phyloP scores from a whole-genome alignment of 2,329 filamentous ascomycete species.

The Acrocalymma vagum region DNA sequence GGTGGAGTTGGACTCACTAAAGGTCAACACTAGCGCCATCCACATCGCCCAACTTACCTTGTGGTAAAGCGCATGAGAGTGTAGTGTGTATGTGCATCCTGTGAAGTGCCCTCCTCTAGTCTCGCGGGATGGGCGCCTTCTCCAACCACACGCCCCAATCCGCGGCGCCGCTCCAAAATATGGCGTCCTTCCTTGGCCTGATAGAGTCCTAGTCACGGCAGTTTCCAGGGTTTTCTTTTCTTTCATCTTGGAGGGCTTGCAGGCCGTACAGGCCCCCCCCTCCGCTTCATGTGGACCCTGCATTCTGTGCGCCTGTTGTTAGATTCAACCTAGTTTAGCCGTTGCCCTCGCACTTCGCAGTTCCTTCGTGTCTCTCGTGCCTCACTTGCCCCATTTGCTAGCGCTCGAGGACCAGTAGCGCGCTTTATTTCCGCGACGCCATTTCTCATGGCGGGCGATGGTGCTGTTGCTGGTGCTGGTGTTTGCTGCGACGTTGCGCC shows the following conservation, averaged over 20 bases:
- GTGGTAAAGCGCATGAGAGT: conserved; percentile 1
- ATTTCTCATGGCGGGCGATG: not conserved
- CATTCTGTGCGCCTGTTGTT: conserved; percentile 21
- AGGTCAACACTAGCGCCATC: not conserved
- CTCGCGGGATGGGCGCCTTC: no score
- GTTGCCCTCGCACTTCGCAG: conserved; percentile 16
- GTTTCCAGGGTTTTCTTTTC: conserved; percentile 2
- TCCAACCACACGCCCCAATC: no score
- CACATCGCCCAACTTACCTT: not conserved
- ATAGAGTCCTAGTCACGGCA: no score
- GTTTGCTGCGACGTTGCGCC: no score
- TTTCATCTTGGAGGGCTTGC: no score
- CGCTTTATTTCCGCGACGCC: conserved; percentile 26
- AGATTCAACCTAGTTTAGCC: conserved; percentile 26
- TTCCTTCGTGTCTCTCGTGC: conserved; percentile 3
- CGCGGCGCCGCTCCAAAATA: no score
- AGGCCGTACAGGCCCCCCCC: conserved; percentile 16
- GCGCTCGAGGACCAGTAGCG: no score
- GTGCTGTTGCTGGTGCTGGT: no score
- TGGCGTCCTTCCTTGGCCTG: no score
- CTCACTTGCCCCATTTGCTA: conserved; percentile 22
- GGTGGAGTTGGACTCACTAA: no score
- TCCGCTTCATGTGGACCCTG: conserved; percentile 25
- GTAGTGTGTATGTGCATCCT: no score
- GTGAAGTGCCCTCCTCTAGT: no score